Evolutionary conservation across 1,284 basidiomycete species (phyloP).

Genomic region (Ganoderma lucidum): DNA sequence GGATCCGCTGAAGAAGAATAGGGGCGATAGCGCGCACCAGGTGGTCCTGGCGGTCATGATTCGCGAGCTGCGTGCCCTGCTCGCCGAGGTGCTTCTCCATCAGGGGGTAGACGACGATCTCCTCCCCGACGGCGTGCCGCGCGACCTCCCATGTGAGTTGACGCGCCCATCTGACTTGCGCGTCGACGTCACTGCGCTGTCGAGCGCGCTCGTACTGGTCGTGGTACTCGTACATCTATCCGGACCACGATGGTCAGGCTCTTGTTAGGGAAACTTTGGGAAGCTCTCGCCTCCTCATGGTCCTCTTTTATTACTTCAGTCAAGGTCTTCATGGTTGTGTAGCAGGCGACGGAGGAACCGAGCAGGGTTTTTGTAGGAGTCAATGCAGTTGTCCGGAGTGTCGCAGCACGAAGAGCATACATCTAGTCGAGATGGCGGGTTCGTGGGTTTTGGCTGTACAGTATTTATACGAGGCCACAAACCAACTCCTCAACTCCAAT

Average conservation of each 20-base stretch:
- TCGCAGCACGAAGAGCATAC: not conserved
- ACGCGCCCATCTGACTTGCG: slow-evolving; percentile 61
- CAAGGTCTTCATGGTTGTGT: slow-evolving; percentile 42
- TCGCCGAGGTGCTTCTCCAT: slow-evolving; percentile 68
- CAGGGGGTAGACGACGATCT: slow-evolving; percentile 72
- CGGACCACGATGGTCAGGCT: not conserved
- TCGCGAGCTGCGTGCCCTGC: slow-evolving; percentile 59
- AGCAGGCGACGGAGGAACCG: not conserved
- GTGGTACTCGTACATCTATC: slow-evolving; percentile 64
- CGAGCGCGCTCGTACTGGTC: slow-evolving; percentile 54
- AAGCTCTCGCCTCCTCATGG: slow-evolving; percentile 49
- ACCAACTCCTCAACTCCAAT: not conserved
- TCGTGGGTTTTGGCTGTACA: not conserved
- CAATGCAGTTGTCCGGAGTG: not conserved
- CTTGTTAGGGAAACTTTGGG: too few relatives aligned
- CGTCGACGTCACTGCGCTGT: slow-evolving; percentile 50
- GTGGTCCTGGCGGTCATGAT: slow-evolving; percentile 68
- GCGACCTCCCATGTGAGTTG: slow-evolving; percentile 69
- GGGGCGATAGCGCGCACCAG: slow-evolving; percentile 44
- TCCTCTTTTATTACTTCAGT: slow-evolving; percentile 55
- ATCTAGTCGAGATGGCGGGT: not conserved
- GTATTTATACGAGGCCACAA: not conserved
- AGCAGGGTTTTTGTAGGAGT: not conserved
- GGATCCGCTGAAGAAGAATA: not conserved
- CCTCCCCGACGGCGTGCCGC: slow-evolving; percentile 69